Base-by-base conservation (phyloP, 2,329 filamentous ascomycete genomes). In the Ophiobolus disseminans region DNA sequence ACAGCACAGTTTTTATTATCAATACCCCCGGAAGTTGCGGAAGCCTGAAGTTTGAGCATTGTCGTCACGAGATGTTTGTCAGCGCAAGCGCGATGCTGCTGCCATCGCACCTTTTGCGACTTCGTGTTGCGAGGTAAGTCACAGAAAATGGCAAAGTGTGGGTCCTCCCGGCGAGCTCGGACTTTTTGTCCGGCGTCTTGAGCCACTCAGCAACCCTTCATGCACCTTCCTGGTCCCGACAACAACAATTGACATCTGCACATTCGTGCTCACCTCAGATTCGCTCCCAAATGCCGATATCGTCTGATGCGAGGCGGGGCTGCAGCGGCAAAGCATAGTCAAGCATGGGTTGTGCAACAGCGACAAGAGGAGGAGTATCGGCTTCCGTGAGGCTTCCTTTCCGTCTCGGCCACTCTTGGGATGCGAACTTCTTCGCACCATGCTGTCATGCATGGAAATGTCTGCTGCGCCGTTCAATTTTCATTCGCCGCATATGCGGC, bases 31-130 rank as follows among this genome's bases (percentile, higher is more conserved):
- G 63, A 66, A 60, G 49, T 50, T 54, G 55, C 63, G 65, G 65
- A 66, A 58, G 37, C 40, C 17, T 37, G 34, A 50, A 45, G 23
- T 35, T 25, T 48, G 23, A 22, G 44, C 42, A 46, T 43, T 48
- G 45, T 40, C 58, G 65, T 62, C 50, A 56, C 50, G 45, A 60
- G 37, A 49, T 37, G 40, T 66, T 66, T 63, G 63, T 68, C 58
- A 68, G 61, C 62, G 13, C 49, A 47, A 41, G 19, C 48, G 47
- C 55, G 49, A 53, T 42, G 53, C 45, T 53, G 25, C 42, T 62
- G 57, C 53, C 58, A 57, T 58, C 50, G 54, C 62, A 48, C 39
- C 47, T 55, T 54, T 46, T 39, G 43, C 48, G 35, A 34, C 40
- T 28, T 37, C 13, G 32, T 34, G 44, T 35, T 20, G 31, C 31